These are phyloP conservation scores for Aspergillus conjunctus DNA, from an alignment of 495 filamentous ascomycete genomes.

Conservation along the genomic window DNA sequence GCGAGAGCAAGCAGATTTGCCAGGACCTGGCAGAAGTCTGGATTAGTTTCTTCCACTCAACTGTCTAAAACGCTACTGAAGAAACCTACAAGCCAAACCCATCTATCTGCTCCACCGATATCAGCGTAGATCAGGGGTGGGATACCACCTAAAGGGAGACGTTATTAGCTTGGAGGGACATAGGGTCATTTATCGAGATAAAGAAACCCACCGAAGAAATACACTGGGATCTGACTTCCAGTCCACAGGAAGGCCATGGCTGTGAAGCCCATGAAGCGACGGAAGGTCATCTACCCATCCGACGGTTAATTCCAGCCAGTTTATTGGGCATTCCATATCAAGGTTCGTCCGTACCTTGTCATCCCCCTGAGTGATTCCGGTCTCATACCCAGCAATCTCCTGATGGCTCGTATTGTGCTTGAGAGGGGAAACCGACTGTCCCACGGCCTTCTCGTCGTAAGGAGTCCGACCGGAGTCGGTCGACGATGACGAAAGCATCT, in stretches of 20 bases:
- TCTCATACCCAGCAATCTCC: conserved; percentile 29
- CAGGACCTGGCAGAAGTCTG: conserved; percentile 42
- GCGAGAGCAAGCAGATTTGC: conserved; percentile 68
- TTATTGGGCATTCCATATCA: background rate
- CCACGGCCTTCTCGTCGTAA: conserved; percentile 31
- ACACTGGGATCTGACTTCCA: conserved; percentile 65
- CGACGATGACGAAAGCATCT: conserved; percentile 13
- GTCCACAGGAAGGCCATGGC: conserved; percentile 70
- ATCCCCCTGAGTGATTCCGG: conserved; percentile 26
- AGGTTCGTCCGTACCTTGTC: conserved; percentile 12
- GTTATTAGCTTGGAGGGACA: background rate
- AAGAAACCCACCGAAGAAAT: conserved; percentile 53
- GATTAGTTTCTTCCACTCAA: background rate
- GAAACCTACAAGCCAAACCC: conserved; percentile 66
- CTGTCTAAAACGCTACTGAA: background rate
- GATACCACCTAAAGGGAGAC: conserved; percentile 48
- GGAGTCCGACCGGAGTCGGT: conserved; percentile 24
- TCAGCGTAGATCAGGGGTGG: conserved; percentile 65
- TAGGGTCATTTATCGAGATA: background rate
- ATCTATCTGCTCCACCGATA: conserved; percentile 66
- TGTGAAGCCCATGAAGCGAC: conserved; percentile 59
- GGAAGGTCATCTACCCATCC: conserved; percentile 53
- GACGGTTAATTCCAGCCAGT: background rate
- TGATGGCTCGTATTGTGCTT: conserved; percentile 31
- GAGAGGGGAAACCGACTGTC: conserved; percentile 23